Conservation (phyloP, 345 rosid species). For the Boechera stricta region DNA sequence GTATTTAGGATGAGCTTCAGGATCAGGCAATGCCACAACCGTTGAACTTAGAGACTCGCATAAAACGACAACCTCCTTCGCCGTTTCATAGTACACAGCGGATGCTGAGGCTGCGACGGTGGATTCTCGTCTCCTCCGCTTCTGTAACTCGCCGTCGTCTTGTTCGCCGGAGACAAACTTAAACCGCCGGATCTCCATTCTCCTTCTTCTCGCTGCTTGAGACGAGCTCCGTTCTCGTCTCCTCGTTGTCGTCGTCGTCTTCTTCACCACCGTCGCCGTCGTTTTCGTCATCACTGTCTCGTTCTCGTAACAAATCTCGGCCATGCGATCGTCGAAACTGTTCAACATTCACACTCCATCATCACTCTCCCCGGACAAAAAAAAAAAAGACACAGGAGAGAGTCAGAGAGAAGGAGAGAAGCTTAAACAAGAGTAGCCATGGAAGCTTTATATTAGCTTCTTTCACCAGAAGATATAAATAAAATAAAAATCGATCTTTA, state of each 20-base stretch:
- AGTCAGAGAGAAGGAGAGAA: constrained; percentile 28
- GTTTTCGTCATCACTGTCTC: constrained; percentile 32
- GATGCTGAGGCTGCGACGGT: constrained; percentile 1
- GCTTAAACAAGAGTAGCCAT: constrained; percentile 37
- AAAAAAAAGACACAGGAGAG: background rate
- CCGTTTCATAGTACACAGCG: constrained; percentile 37
- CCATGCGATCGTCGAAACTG: constrained; percentile 49
- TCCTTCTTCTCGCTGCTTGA: constrained; percentile 64
- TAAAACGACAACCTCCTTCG: constrained; percentile 38
- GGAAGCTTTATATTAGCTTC: constrained; percentile 42
- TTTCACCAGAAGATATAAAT: background rate
- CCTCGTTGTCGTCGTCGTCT: constrained; percentile 40
- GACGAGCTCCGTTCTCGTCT: constrained; percentile 50
- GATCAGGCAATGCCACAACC: constrained; percentile 42
- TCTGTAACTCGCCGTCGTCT: constrained; percentile 37
- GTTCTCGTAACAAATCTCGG: constrained; percentile 63
- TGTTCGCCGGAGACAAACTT: constrained; percentile 54
- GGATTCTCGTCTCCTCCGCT: constrained; percentile 50
- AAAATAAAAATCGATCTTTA: background rate
- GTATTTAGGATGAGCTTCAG: constrained; percentile 51
- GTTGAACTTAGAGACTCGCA: constrained; percentile 38
- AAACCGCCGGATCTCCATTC: constrained; percentile 75
- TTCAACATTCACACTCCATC: constrained; percentile 38
- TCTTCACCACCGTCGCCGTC: constrained; percentile 48
- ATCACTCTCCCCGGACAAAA: constrained; percentile 21